Conservation (phyloP, 441 rosid species). For the Euphorbia corollata region DNA sequence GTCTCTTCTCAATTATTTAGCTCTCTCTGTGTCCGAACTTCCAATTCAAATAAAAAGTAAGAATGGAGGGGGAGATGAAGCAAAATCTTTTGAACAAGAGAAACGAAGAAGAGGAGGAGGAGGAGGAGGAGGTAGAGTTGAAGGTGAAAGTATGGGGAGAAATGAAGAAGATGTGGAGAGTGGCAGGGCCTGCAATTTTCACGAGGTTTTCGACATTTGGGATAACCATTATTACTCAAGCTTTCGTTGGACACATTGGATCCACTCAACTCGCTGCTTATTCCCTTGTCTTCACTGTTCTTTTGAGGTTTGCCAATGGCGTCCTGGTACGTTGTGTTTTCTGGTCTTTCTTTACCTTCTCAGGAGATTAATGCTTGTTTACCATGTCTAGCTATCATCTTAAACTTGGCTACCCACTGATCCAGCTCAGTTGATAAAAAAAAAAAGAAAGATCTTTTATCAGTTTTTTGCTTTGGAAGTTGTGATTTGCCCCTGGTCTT, state of each 20-base stretch:
- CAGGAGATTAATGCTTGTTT: no score
- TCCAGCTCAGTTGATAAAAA: no score
- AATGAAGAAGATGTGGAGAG: slow-evolving; percentile 56
- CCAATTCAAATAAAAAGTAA: background rate
- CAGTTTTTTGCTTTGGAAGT: no score
- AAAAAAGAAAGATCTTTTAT: no score
- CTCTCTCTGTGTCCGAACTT: no score
- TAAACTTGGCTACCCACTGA: no score
- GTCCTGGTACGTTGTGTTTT: slow-evolving; percentile 36
- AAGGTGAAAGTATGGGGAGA: slow-evolving; percentile 44
- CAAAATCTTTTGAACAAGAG: slow-evolving; percentile 26
- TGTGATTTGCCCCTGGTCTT: no score
- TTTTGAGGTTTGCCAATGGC: slow-evolving; percentile 58
- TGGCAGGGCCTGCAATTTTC: slow-evolving; percentile 43
- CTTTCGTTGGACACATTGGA: slow-evolving; percentile 67
- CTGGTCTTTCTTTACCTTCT: no score
- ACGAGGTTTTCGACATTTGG: slow-evolving; percentile 51
- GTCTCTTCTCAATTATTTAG: no score
- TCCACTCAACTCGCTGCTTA: slow-evolving; percentile 59
- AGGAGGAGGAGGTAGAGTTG: slow-evolving; percentile 24
- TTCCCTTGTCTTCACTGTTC: slow-evolving; percentile 54
- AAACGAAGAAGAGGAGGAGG: background rate
- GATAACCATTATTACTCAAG: slow-evolving; percentile 44
- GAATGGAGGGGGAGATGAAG: slow-evolving; percentile 30
- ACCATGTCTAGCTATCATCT: no score